Conservation (phyloP, 495 filamentous ascomycete species). For the Penicillium odoratum region DNA sequence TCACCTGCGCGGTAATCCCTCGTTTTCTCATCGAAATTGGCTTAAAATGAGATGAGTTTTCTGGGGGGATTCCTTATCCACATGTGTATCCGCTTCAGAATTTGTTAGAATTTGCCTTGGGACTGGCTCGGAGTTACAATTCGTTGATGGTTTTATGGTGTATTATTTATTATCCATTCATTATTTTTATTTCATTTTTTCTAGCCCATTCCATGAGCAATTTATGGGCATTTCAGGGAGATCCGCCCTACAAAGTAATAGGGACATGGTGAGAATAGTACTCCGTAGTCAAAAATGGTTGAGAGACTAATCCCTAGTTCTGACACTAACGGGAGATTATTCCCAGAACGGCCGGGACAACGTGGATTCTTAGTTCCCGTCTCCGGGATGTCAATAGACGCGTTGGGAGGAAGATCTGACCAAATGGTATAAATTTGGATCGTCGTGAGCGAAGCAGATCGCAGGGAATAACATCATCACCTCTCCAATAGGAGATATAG, state of each 20-base stretch:
- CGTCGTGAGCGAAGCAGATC: constrained; percentile 18
- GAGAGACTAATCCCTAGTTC: not conserved
- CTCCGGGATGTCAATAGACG: not conserved
- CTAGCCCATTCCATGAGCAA: not conserved
- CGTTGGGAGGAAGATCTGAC: not conserved
- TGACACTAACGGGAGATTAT: not conserved
- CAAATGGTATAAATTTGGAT: constrained; percentile 17
- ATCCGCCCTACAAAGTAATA: not conserved
- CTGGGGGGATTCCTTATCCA: not conserved
- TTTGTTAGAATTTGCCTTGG: not conserved
- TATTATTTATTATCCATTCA: not conserved
- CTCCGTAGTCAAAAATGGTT: not conserved
- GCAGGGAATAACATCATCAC: not conserved
- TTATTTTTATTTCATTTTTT: not conserved
- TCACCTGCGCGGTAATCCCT: constrained; percentile 14
- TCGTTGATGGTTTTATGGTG: not conserved
- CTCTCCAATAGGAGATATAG: too few relatives aligned
- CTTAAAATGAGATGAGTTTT: not conserved
- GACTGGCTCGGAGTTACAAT: not conserved
- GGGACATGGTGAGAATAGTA: not conserved
- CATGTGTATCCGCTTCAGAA: constrained; percentile 6
- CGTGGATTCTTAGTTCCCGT: not conserved
- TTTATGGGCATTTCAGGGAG: not conserved
- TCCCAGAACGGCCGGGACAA: not conserved
- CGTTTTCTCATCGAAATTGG: constrained; percentile 20